phyloP scores from a whole-genome alignment of 768 basidiomycete species.

The Leccinellum rugosiceps region DNA sequence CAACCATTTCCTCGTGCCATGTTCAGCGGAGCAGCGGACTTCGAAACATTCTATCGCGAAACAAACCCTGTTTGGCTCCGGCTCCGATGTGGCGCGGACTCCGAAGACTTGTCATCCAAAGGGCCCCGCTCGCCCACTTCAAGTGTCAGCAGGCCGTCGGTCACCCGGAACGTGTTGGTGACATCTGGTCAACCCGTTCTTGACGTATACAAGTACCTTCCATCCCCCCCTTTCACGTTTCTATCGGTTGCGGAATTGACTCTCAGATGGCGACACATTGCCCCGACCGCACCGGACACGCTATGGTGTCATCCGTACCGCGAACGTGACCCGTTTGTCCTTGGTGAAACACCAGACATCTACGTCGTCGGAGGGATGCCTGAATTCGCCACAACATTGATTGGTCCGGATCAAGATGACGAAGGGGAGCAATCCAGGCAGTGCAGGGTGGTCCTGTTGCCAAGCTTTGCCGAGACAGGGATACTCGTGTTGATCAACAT shows the following conservation, averaged over 20 bases:
- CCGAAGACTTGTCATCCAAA: slow-evolving; percentile 18
- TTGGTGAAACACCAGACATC: slow-evolving; percentile 81
- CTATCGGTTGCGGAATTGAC: slow-evolving; percentile 75
- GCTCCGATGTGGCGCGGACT: slow-evolving; percentile 45
- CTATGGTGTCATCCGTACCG: slow-evolving; percentile 98
- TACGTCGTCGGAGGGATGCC: slow-evolving; percentile 94
- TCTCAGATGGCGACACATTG: slow-evolving; percentile 91
- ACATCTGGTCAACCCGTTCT: slow-evolving; percentile 92
- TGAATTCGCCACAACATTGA: slow-evolving; percentile 70
- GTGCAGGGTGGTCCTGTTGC: slow-evolving; percentile 78
- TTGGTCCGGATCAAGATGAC: slow-evolving; percentile 38
- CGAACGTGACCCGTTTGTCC: slow-evolving; percentile 82
- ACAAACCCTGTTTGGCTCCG: slow-evolving; percentile 90
- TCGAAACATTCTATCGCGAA: slow-evolving; percentile 67
- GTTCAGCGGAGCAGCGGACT: slow-evolving; percentile 63
- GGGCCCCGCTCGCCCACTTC: slow-evolving; percentile 1
- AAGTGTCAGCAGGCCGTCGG: slow-evolving; percentile 12
- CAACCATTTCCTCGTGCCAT: slow-evolving; percentile 90
- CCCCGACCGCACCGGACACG: slow-evolving; percentile 98
- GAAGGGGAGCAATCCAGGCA: slow-evolving; percentile 29
- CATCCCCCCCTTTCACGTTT: slow-evolving; percentile 65
- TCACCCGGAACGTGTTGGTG: slow-evolving; percentile 64
- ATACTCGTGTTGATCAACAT: slow-evolving; percentile 77
- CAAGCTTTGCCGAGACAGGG: slow-evolving; percentile 77
- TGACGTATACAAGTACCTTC: slow-evolving; percentile 93